These are phyloP conservation scores for Linum trigynum DNA, from an alignment of 345 rosid species.

Conservation along the genomic window DNA sequence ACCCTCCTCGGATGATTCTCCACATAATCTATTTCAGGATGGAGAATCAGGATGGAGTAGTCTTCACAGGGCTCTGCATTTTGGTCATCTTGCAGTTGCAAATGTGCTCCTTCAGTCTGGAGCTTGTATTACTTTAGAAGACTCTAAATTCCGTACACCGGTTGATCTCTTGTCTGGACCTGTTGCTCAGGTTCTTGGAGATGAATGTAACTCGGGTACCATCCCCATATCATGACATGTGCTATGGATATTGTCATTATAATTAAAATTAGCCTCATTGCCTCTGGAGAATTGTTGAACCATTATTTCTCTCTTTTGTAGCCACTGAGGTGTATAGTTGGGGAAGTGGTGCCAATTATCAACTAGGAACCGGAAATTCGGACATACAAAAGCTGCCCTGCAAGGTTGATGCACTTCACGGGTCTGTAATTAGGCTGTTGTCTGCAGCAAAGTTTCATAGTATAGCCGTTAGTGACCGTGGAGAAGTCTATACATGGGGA, in stretches of 20 bases:
- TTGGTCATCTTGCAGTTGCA: conserved; percentile 97
- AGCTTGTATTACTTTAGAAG: conserved; percentile 65
- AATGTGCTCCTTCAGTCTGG: conserved; percentile 68
- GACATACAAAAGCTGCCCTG: conserved; percentile 82
- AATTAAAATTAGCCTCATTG: conserved; percentile 4
- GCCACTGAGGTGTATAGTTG: conserved; percentile 91
- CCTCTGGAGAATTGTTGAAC: conserved; percentile 5
- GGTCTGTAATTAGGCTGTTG: conserved; percentile 51
- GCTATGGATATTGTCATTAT: conserved; percentile 11
- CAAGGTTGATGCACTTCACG: conserved; percentile 86
- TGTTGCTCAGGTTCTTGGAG: conserved; percentile 55
- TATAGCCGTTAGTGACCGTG: conserved; percentile 60
- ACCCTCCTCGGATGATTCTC: conserved; percentile 5
- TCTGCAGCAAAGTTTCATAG: conserved; percentile 97
- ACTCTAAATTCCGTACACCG: conserved; percentile 64
- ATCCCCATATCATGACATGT: conserved; percentile 14
- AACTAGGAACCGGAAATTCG: conserved; percentile 90
- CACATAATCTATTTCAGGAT: conserved; percentile 44
- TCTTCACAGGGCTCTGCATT: conserved; percentile 92
- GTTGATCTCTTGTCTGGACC: conserved; percentile 91
- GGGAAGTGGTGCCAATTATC: conserved; percentile 98
- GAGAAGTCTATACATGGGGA: conserved; percentile 94
- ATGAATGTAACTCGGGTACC: conserved; percentile 44
- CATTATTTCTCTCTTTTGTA: conserved; percentile 30
- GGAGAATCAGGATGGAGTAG: conserved; percentile 99